Evolutionary conservation across 768 basidiomycete genomes (phyloP).

Genomic region (Harrya chromipes): DNA sequence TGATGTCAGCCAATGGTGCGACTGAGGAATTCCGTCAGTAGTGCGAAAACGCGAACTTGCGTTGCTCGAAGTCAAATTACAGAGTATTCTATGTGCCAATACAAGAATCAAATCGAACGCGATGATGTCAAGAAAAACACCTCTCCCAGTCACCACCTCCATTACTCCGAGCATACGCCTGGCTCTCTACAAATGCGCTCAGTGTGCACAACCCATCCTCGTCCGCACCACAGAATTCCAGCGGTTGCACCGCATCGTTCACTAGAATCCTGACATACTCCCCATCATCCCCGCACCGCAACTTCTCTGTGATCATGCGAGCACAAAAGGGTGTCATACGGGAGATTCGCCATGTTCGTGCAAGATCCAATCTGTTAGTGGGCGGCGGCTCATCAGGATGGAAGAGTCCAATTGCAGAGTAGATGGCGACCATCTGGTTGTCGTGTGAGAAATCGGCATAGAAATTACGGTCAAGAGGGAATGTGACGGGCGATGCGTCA

Average conservation of each 20-base stretch:
- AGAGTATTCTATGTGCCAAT: not conserved
- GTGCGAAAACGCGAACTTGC: too few species aligned
- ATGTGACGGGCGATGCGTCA: slow-evolving; percentile 58
- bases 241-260: slow-evolving; percentile 66
- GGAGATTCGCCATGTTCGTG: slow-evolving; percentile 51
- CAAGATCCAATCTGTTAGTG: slow-evolving; percentile 17
- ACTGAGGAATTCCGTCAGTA: too few species aligned
- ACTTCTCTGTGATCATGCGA: slow-evolving; percentile 69
- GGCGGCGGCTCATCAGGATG: slow-evolving; percentile 27
- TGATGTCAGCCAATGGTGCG: too few species aligned
- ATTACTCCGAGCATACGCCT: slow-evolving; percentile 61
- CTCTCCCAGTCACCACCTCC: slow-evolving; percentile 72
- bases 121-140: slow-evolving; percentile 42
- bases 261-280: slow-evolving; percentile 74
- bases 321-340: slow-evolving; percentile 72
- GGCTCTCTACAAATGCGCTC: slow-evolving; percentile 64
- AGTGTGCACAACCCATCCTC: slow-evolving; percentile 61
- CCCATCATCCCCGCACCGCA: slow-evolving; percentile 41
- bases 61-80: too few species aligned
- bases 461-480: slow-evolving; percentile 63
- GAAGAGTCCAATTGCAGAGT: slow-evolving; percentile 58
- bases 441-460: slow-evolving; percentile 87
- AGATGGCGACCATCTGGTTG: slow-evolving; percentile 80
- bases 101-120: not conserved
- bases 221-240: slow-evolving; percentile 56